Evolutionary conservation across 495 filamentous ascomycete genomes (phyloP).

Genomic region (Neurospora sp.): DNA sequence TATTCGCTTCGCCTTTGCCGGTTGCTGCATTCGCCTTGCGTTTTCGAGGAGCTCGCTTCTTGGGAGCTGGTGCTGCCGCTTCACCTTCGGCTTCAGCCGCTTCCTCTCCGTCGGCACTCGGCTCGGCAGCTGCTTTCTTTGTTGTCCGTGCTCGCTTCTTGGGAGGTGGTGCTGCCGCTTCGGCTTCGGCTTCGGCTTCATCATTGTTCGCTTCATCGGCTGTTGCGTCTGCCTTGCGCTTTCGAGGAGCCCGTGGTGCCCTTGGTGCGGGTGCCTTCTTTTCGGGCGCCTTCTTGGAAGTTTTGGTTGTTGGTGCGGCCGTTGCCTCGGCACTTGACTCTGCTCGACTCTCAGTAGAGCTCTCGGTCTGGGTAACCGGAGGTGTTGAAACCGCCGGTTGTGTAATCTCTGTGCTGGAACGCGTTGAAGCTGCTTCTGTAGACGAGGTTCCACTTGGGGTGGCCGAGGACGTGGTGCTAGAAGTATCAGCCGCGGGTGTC

Average conservation of each 20-base stretch:
- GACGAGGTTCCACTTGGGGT: background rate
- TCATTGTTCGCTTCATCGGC: background rate
- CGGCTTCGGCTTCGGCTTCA: background rate
- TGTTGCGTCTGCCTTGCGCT: conserved; percentile 5
- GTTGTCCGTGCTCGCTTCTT: conserved; percentile 4
- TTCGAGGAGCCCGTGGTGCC: background rate
- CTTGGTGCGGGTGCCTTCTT: background rate
- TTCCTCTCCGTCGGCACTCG: conserved; percentile 8
- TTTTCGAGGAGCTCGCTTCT: conserved; percentile 11
- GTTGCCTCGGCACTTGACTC: background rate
- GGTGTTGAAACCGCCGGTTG: background rate
- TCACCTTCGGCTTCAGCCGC: background rate
- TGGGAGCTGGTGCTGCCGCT: background rate
- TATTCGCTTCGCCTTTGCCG: background rate
- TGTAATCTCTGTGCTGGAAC: background rate
- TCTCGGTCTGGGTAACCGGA: background rate
- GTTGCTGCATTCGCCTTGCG: conserved; percentile 4
- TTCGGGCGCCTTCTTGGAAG: background rate
- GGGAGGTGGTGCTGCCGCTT: background rate
- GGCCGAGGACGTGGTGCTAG: background rate
- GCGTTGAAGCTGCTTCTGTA: background rate
- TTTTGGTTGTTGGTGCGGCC: background rate
- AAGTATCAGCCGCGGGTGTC: background rate
- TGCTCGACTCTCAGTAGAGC: background rate
- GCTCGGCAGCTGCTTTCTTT: conserved; percentile 4